Percentiles rank a stretch among this genome's conserved stretches.
Conservation (phyloP, 23 red algal genomes). For the Gracilaria gracilis region DNA sequence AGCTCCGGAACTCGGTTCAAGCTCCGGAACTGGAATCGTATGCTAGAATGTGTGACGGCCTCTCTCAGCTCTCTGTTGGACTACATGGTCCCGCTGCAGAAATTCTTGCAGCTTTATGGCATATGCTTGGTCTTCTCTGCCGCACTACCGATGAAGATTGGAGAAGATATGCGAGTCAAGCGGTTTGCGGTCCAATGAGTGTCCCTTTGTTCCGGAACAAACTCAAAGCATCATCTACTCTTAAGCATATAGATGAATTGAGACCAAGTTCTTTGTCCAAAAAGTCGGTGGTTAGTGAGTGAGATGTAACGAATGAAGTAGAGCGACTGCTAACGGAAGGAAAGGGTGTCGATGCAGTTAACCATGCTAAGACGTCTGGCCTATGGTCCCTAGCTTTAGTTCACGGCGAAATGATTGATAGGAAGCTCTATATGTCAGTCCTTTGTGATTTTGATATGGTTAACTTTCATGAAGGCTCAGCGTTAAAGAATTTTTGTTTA, state of each 20-base stretch:
- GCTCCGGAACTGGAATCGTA: conserved; percentile 15
- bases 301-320: conserved; percentile 27
- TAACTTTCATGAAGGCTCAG: conserved; percentile 43
- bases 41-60: conserved; percentile 58
- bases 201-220: conserved; percentile 42
- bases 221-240: background rate
- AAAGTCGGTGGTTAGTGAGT: background rate
- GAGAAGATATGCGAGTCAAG: conserved; percentile 35
- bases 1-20: no score
- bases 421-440: conserved; percentile 15
- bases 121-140: conserved; percentile 40
- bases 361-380: conserved; percentile 23
- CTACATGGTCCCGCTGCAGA: conserved; percentile 32
- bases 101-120: conserved; percentile 47
- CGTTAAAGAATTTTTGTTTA: conserved; percentile 56
- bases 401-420: conserved; percentile 18
- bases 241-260: background rate
- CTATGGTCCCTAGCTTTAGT: conserved; percentile 56
- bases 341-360: conserved; percentile 36
- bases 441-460: conserved; percentile 46
- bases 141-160: conserved; percentile 18
- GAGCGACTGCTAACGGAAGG: conserved; percentile 54
- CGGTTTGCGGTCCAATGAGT: conserved; percentile 43
- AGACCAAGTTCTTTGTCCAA: no score
- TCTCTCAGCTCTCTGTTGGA: conserved; percentile 37